Conservation (phyloP, 352 stramenopile species). For the Phytopythium cucurbitacearum region DNA sequence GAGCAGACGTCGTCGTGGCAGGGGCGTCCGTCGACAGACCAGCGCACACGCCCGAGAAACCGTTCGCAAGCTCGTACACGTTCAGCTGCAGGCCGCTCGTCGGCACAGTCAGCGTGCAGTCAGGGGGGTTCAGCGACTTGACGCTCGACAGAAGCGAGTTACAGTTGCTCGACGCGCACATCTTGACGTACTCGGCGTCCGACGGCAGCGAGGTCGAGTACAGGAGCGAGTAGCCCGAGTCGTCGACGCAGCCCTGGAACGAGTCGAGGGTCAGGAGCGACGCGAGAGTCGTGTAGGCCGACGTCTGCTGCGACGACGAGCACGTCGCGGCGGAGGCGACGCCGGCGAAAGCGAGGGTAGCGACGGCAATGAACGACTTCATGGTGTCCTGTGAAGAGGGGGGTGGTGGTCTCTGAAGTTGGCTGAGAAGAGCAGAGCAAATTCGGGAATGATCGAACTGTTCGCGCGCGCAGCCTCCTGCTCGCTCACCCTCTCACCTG, state of each 20-base stretch:
- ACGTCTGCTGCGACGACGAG: constrained; percentile 15
- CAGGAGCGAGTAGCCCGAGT: constrained; percentile 28
- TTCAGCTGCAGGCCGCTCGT: constrained; percentile 21
- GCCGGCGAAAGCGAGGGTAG: constrained; percentile 13
- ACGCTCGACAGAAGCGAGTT: constrained; percentile 16
- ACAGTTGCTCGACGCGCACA: constrained; percentile 22
- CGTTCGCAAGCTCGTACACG: constrained; percentile 16
- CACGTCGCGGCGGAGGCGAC: constrained; percentile 12
- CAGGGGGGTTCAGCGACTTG: constrained; percentile 10
- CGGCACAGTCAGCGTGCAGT: constrained; percentile 20
- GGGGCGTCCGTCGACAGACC: constrained; percentile 9
- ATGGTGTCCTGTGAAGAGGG: constrained; percentile 1
- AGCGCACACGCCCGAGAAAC: constrained; percentile 14
- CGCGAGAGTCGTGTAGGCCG: constrained; percentile 25
- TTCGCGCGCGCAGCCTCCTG: background rate
- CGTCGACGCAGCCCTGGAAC: constrained; percentile 18
- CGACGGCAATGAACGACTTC: constrained; percentile 15
- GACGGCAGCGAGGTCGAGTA: constrained; percentile 20
- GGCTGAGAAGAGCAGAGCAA: constrained; percentile 7
- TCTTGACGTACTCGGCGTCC: constrained; percentile 17
- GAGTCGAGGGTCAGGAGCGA: constrained; percentile 17
- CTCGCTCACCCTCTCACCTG: too few relatives aligned
- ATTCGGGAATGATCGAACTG: constrained; percentile 18
- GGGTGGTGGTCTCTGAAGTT: background rate
- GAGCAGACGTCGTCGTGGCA: background rate